A percentile compares a stretch with the other conserved stretches of the same genome.
phyloP scores from a whole-genome alignment of 768 basidiomycete genomes.

The Strobilomyces echinocephalus region DNA sequence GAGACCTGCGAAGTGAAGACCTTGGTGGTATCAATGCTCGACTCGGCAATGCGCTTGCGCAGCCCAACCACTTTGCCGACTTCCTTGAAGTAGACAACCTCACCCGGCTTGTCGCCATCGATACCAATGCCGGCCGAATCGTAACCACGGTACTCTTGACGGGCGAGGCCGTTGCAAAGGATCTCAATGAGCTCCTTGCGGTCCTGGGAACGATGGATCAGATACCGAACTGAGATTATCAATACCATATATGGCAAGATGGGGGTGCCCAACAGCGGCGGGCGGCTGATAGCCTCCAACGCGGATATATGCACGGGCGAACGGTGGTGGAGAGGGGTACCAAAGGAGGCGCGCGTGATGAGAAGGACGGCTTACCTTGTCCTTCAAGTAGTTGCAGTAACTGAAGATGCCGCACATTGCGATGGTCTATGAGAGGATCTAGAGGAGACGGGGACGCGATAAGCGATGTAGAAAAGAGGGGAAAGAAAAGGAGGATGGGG shows the following conservation, averaged over 20 bases:
- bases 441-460: background rate
- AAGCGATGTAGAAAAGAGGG: background rate
- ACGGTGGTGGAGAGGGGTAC: background rate
- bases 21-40: constrained; percentile 69
- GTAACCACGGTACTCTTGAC: constrained; percentile 98
- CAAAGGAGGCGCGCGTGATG: background rate
- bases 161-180: constrained; percentile 83
- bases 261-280: background rate
- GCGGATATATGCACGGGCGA: constrained; percentile 8
- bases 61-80: constrained; percentile 96
- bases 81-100: constrained; percentile 88
- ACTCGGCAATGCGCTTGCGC: constrained; percentile 79
- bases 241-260: constrained; percentile 21
- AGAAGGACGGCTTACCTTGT: constrained; percentile 62
- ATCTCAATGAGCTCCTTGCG: constrained; percentile 90
- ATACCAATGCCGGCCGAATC: constrained; percentile 90
- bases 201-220: constrained; percentile 45
- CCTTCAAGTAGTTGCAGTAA: constrained; percentile 91
- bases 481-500: background rate
- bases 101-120: constrained; percentile 82
- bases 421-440: constrained; percentile 10
- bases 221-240: constrained; percentile 6
- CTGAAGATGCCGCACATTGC: constrained; percentile 94
- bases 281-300: background rate
- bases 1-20: constrained; percentile 82